Evolutionary conservation across 345 rosid genomes (phyloP).

Genomic region (Linum trigynum): DNA sequence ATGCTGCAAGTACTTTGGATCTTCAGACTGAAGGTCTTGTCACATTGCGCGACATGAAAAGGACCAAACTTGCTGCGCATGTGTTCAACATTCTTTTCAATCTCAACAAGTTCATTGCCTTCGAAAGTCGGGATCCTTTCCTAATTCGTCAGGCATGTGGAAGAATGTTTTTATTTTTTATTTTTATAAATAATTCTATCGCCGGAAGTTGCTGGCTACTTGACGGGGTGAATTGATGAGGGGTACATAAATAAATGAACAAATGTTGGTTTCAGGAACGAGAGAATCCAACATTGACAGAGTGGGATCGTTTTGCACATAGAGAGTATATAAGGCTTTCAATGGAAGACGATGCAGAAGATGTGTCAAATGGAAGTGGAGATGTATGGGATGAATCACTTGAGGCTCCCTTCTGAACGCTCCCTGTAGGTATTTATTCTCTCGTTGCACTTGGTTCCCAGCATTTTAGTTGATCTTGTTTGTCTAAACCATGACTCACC

Average conservation of each 20-base stretch:
- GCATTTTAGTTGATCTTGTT: neutral
- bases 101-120: slow-evolving; percentile 3
- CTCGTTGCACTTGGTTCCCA: neutral
- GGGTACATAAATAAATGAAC: too few relatives aligned
- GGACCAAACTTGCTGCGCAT: neutral
- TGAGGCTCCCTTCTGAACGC: neutral
- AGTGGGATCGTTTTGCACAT: slow-evolving; percentile 5
- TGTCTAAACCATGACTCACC: too few relatives aligned
- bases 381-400: slow-evolving; percentile 2
- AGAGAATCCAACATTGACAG: slow-evolving; percentile 8
- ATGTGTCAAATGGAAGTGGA: slow-evolving; percentile 2
- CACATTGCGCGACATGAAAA: neutral
- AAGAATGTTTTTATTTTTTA: neutral
- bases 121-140: slow-evolving; percentile 3
- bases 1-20: neutral
- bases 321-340: slow-evolving; percentile 6
- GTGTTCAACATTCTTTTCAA: slow-evolving; percentile 7
- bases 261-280: neutral
- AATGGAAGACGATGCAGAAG: slow-evolving; percentile 5
- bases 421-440: neutral
- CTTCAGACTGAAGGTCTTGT: neutral
- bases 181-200: neutral
- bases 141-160: neutral
- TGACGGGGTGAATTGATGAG: neutral
- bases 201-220: neutral